These are phyloP conservation scores for Verticillium longisporum DNA, from an alignment of 2,329 filamentous ascomycete genomes.

Conservation along the genomic window DNA sequence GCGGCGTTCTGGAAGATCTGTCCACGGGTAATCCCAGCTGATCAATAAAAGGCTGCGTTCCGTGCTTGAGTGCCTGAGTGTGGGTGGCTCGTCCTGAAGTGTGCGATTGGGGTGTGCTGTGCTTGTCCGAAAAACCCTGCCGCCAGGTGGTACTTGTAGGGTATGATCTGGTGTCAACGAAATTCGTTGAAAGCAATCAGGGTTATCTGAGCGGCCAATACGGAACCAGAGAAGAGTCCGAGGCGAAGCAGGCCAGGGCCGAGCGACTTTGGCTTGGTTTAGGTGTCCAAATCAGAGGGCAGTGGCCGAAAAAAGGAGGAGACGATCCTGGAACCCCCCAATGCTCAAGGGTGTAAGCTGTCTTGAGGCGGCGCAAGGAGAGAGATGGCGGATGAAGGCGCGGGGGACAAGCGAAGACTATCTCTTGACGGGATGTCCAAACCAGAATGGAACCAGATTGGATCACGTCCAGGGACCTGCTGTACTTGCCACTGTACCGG, in stretches of 20 bases:
- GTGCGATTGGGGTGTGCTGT: background rate
- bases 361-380: background rate
- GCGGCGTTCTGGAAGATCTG: conserved; percentile 5
- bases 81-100: background rate
- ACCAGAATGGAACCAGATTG: background rate
- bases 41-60: background rate
- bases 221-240: conserved; percentile 11
- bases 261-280: conserved; percentile 4
- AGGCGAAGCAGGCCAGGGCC: conserved; percentile 5
- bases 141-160: background rate
- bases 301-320: conserved; percentile 7
- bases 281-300: conserved; percentile 4
- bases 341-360: background rate
- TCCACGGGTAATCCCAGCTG: conserved; percentile 1
- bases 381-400: background rate
- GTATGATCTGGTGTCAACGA: conserved; percentile 5
- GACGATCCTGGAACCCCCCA: background rate
- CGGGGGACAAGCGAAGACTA: background rate
- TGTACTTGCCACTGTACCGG: conserved; percentile 8
- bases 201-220: conserved; percentile 9
- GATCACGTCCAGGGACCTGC: background rate
- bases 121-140: conserved; percentile 9
- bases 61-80: conserved; percentile 6
- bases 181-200: conserved; percentile 11
- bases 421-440: background rate